A percentile compares a stretch with the other conserved stretches of the same genome.
These are phyloP conservation scores for Kappamyces sp. DNA, from an alignment of 192 early-diverging fungal genomes.

Conservation along the genomic window DNA sequence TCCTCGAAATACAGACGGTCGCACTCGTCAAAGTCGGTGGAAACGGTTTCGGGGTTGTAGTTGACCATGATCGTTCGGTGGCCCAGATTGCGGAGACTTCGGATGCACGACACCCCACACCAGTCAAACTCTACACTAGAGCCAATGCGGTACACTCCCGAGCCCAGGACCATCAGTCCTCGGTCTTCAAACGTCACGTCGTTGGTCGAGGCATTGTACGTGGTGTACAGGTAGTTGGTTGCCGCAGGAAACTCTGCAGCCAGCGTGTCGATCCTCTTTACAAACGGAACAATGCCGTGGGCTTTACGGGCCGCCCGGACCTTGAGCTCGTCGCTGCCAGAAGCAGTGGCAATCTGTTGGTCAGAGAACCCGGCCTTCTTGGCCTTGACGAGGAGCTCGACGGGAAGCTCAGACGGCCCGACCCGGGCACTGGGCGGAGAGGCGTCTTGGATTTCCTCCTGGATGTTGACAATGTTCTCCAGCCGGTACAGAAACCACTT, in stretches of 20 bases:
- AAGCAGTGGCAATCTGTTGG: slow-evolving; percentile 66
- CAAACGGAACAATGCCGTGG: slow-evolving; percentile 75
- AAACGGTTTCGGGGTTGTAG: slow-evolving; percentile 98
- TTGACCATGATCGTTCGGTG: slow-evolving; percentile 93
- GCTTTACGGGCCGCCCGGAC: slow-evolving; percentile 67
- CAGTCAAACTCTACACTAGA: slow-evolving; percentile 98
- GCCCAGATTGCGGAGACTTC: slow-evolving; percentile 72
- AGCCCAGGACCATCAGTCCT: slow-evolving; percentile 93
- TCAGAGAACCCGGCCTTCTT: slow-evolving; percentile 92
- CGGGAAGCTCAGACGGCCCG: slow-evolving; percentile 20
- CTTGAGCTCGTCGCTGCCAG: slow-evolving; percentile 42
- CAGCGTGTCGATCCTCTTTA: slow-evolving; percentile 93
- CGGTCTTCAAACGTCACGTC: slow-evolving; percentile 84
- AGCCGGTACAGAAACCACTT: slow-evolving; percentile 89
- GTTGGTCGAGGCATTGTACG: slow-evolving; percentile 85
- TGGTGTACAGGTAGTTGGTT: slow-evolving; percentile 97
- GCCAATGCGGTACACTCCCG: slow-evolving; percentile 97
- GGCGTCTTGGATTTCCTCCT: slow-evolving; percentile 4
- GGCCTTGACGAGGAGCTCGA: slow-evolving; percentile 58
- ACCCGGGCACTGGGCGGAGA: slow-evolving; percentile 3
- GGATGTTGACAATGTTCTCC: slow-evolving; percentile 61
- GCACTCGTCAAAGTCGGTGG: slow-evolving; percentile 96
- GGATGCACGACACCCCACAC: slow-evolving; percentile 53
- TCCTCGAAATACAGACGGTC: slow-evolving; percentile 99
- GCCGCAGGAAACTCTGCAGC: slow-evolving; percentile 95